phyloP scores from a whole-genome alignment of 2,329 filamentous ascomycete genomes.

The Cercospora brassicicola region DNA sequence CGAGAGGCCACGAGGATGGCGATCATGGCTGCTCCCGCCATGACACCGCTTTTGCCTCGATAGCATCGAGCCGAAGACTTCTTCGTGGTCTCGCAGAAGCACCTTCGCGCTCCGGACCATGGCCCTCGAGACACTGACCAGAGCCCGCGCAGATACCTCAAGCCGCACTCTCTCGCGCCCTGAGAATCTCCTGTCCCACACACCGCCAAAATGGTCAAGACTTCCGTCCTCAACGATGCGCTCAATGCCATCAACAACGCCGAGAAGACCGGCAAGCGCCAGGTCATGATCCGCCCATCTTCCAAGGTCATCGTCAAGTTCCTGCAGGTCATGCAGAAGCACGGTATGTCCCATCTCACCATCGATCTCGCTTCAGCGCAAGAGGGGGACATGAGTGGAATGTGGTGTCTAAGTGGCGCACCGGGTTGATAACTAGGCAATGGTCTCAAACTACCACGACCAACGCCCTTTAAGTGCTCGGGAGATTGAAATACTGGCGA shows the following conservation, averaged over 20 bases:
- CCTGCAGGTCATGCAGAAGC: constrained; percentile 97
- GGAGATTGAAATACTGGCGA: constrained; percentile 78
- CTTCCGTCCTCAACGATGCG: constrained; percentile 97
- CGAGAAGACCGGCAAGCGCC: constrained; percentile 99
- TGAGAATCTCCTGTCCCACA: constrained; percentile 70
- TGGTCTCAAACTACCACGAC: constrained; percentile 78
- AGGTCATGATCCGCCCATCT: constrained; percentile 94
- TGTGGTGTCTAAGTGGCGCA: constrained; percentile 6
- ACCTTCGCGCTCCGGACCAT: constrained; percentile 62
- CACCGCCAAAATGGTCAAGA: constrained; percentile 94
- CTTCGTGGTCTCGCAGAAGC: constrained; percentile 54
- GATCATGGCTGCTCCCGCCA: constrained; percentile 42
- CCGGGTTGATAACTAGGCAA: constrained; percentile 99
- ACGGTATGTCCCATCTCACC: constrained; percentile 69
- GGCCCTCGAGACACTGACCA: constrained; percentile 62
- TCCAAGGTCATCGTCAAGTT: constrained; percentile 99
- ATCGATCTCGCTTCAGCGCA: constrained; percentile 25
- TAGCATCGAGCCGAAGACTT: constrained; percentile 67
- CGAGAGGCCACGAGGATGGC: constrained; percentile 51
- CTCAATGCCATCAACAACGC: constrained; percentile 93
- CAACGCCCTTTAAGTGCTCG: constrained; percentile 99
- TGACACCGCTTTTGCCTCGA: constrained; percentile 51
- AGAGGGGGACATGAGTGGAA: constrained; percentile 18
- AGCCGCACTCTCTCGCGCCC: constrained; percentile 57
- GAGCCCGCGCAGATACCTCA: constrained; percentile 59